Base-by-base conservation (phyloP, 495 filamentous ascomycete genomes). In the Pseudomonodictys pantanalensis region DNA sequence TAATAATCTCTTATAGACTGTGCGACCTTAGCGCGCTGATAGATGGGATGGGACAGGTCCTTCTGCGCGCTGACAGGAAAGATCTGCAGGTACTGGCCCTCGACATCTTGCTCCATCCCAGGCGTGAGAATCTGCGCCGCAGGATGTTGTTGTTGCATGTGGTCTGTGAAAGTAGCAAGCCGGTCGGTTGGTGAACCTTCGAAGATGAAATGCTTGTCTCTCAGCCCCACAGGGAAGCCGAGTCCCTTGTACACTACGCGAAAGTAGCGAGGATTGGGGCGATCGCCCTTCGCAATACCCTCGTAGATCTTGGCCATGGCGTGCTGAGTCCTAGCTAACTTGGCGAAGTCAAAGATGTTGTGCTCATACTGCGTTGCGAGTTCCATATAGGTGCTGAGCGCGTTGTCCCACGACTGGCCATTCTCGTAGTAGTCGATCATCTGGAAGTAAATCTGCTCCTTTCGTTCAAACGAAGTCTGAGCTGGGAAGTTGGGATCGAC, bases 371-470 rank as follows among this genome's bases (percentile, higher is more conserved):
- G 91, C 20, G 77, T 68, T 39, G 88, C 87, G 45, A 99, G 87
- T 71, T 99, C 93, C 67, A 87, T 86, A 73, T 99, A 99, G 18
- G 89, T 88, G 2, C 82, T 78, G n/a, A 99, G 76, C 2, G 93
- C 95, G 70, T 86, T 88, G 47, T 88, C 84, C 95, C 95, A 99
- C 1, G 90, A 89, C 68, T 87, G 84, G 8, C 92, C 91, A 62
- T 96, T 89, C 68, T 97, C 95, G 56, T 91, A 96, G 68, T 92
- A 80, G 67, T 91, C 89, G 69, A 97, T 96, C 77, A 97, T 92
- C 51, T 89, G 81, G 60, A 98, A 92, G 73, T 92, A 97, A 52
- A 98, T 78, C 8, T 84, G 79, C 73, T 97, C 93, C 72, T 95
- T 96, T 26, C 93, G 84, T 57, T 97, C 93, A 68, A 98, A 98